These are phyloP conservation scores for Didymella sp. DNA, from an alignment of 2,329 filamentous ascomycete genomes.

Conservation along the genomic window DNA sequence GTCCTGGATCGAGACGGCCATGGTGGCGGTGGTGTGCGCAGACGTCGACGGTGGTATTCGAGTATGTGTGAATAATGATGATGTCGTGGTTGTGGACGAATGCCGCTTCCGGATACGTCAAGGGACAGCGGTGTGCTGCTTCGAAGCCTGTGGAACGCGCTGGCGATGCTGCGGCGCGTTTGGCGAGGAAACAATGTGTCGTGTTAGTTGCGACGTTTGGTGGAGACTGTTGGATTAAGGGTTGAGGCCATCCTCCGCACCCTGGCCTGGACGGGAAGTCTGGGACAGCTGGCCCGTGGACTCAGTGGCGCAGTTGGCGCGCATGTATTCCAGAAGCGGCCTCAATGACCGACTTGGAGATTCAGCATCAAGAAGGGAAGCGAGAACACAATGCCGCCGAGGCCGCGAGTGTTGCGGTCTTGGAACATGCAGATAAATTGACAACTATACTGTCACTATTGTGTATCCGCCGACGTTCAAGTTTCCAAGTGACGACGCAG, in stretches of 20 bases:
- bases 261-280: no score
- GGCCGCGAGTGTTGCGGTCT: no score
- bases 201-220: conserved; percentile 10
- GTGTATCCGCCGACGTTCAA: background rate
- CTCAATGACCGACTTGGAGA: background rate
- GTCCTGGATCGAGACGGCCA: conserved; percentile 85
- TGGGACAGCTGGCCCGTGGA: conserved; percentile 7
- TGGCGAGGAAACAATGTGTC: background rate
- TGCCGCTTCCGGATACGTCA: conserved; percentile 12
- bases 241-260: conserved; percentile 9
- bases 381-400: no score
- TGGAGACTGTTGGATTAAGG: conserved; percentile 9
- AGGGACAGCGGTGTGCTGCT: conserved; percentile 13
- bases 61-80: background rate
- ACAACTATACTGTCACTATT: background rate
- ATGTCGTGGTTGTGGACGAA: background rate
- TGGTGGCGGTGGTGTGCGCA: conserved; percentile 46
- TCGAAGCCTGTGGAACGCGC: background rate
- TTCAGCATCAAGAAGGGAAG: no score
- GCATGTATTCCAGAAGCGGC: background rate
- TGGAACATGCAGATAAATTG: no score
- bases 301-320: background rate
- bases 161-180: background rate
- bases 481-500: conserved; percentile 1
- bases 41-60: background rate